These are phyloP conservation scores for Psilocybe subaeruginosa DNA, from an alignment of 768 basidiomycete species.

Conservation along the genomic window DNA sequence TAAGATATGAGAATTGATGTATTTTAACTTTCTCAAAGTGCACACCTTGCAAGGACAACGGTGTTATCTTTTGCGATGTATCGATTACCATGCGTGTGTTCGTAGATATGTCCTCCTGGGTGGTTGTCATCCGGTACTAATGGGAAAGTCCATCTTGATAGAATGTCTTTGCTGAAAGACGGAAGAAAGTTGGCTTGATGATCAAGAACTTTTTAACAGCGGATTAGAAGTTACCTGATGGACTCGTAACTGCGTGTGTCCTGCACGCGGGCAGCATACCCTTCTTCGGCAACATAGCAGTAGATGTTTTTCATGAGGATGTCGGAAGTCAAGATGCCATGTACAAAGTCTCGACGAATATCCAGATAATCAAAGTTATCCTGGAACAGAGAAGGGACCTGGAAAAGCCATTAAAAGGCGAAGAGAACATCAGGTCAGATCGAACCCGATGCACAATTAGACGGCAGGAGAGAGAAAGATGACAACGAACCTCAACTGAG, in stretches of 20 bases:
- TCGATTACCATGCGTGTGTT: slow-evolving; percentile 85
- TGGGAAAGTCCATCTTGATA: slow-evolving; percentile 94
- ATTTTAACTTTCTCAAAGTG: not conserved
- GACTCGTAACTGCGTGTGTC: slow-evolving; percentile 93
- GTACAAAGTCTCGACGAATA: slow-evolving; percentile 90
- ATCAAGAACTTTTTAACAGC: not conserved
- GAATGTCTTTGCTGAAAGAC: slow-evolving; percentile 78
- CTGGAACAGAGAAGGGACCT: slow-evolving; percentile 96
- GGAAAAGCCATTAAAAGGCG: slow-evolving; percentile 5
- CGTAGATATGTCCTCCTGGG: slow-evolving; percentile 80
- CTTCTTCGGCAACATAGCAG: slow-evolving; percentile 85
- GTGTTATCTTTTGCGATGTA: slow-evolving; percentile 84
- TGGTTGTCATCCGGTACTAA: slow-evolving; percentile 94
- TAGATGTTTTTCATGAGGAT: slow-evolving; percentile 93
- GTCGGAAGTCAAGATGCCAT: slow-evolving; percentile 93
- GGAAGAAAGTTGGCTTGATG: not conserved
- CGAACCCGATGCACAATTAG: not conserved
- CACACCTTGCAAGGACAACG: slow-evolving; percentile 83
- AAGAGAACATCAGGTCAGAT: not conserved
- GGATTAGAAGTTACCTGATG: slow-evolving; percentile 59
- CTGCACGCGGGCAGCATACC: slow-evolving; percentile 91
- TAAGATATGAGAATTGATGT: not conserved
- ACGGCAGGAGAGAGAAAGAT: not conserved
- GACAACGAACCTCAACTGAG: slow-evolving; percentile 77
- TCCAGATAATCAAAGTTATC: slow-evolving; percentile 99